Evolutionary conservation across 2,329 filamentous ascomycete genomes (phyloP), one percentile per base, ranked within the genome.

Genomic region (Thermothelomyces thermophilus): DNA sequence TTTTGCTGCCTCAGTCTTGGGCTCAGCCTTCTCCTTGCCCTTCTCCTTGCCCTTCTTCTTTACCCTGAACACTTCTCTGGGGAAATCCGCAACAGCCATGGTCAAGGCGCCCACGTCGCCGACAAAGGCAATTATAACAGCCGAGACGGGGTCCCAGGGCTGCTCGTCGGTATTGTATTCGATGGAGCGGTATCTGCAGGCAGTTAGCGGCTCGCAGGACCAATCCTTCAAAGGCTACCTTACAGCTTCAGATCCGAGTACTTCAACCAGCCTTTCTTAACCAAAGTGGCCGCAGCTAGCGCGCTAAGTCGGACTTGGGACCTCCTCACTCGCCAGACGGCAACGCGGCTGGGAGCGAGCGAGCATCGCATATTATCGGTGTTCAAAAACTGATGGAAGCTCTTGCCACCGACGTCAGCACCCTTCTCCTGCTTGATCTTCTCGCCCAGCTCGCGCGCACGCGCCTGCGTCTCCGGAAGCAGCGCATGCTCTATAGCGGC

Each of bases 111-210:
- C 83, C 41, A 93, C 73, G n/a, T 90, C 91, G 5, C 86, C 86
- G n/a, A 95, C 72, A 1, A 96, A 68, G 0, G 90, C 87, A 39
- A 82, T 80, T 0, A 88, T 83, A 14, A 82, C 86, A 17, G 87
- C 88, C 13, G 85, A 83, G 20, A 94, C 79, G 0, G 89, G 88
- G 56, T 93, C 89, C 60, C 79, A 82, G 0, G 88, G 89, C 39
- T 90, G 85, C 28, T 85, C 80, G 51, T 89, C 86, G 0, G 86
- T 87, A 56, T 85, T 81, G 64, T 91, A 89, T 63, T 94, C 87
- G 17, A 66, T 68, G 0, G 70, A 56, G 2, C 72, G 71, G 55
- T 76, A 76, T 16, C 76, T 79, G 31, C 4, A n/a, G 11, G 5
- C 33, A 5, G 35, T 58, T 28, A 60, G 61, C 22, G 50, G 3